Evolutionary conservation across 2,329 filamentous ascomycete genomes (phyloP), one percentile per base, ranked within the genome.

Genomic region (Trichoderma sp.): DNA sequence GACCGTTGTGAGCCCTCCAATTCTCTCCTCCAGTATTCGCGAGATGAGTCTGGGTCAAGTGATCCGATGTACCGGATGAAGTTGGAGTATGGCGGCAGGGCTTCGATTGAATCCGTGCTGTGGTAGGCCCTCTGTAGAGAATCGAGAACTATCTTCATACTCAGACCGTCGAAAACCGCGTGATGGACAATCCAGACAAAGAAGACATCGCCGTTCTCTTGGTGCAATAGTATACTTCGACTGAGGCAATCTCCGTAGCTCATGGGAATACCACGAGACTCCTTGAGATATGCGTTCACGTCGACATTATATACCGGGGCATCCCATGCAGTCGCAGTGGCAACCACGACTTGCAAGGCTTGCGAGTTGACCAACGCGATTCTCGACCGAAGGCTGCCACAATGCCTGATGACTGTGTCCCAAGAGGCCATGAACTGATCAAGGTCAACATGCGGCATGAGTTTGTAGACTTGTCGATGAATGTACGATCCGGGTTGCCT

Each of bases 371-470:
- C 4, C 7, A 67, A 19, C 28, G 50, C 19, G 14, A 68, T 64
- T 12, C 66, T 58, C 5, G 59, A 64, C 14, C 66, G 59, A 6
- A 68, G 34, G 21, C 48, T 67, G 15, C 41, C 45, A 7, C 64
- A 64, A 4, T 24, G 26, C 9, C 48, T 41, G 2, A 63, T 39
- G 15, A 57, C 64, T 19, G 7, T 14, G 2, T 68, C 63, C 75
- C 74, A 77, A 1, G 75, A 72, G 1, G 66, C 61, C 65, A 28
- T 45, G 21, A 64, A 64, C 7, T 17, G 45, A 15, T 64, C 62
- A 45, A 58, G 26, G 14, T 61, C 43, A 34, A 59, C 59, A 30
- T 47, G 41, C 2, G 61, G 51, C 44, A 43, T 30, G 7, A 62
- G 19, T 26, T 41, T 64, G 19, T 61, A 61, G 7, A 61, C 54